Conservation (phyloP, 2,329 filamentous ascomycete species). For the Fusarium sp. region DNA sequence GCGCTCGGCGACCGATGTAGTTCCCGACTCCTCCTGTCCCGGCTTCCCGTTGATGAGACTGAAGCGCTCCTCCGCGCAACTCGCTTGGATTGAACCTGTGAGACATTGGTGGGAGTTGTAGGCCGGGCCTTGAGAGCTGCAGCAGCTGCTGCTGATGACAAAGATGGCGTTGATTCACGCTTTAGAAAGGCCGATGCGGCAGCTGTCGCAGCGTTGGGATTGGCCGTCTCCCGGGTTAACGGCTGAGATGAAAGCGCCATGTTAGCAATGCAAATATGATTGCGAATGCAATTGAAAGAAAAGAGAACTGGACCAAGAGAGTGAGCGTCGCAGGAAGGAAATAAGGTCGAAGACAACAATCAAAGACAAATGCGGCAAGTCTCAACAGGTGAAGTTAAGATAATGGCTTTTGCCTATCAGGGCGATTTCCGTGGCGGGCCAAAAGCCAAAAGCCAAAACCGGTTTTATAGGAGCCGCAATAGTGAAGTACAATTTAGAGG, state of each 20-base stretch:
- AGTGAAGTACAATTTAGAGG: not conserved
- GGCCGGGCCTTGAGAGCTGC: slow-evolving; percentile 84
- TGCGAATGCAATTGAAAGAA: slow-evolving; percentile 1
- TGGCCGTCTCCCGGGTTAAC: slow-evolving; percentile 72
- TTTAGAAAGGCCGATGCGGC: slow-evolving; percentile 85
- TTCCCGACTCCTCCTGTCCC: slow-evolving; percentile 56
- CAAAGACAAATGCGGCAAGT: slow-evolving; percentile 14
- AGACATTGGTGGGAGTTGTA: slow-evolving; percentile 81
- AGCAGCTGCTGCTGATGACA: slow-evolving; percentile 89
- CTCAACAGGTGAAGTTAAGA: not conserved
- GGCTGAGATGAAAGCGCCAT: slow-evolving; percentile 61
- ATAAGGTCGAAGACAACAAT: slow-evolving; percentile 2
- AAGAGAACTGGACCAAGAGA: not conserved
- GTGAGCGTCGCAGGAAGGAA: not conserved
- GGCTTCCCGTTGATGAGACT: slow-evolving; percentile 73
- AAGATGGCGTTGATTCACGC: slow-evolving; percentile 70
- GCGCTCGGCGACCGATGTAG: slow-evolving; percentile 77
- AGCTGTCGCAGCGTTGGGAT: slow-evolving; percentile 81
- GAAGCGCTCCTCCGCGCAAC: slow-evolving; percentile 80
- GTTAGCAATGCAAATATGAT: slow-evolving; percentile 38
- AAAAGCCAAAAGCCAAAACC: slow-evolving; percentile 42
- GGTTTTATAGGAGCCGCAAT: slow-evolving; percentile 29
- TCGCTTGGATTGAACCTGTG: slow-evolving; percentile 88
- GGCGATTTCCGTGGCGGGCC: slow-evolving; percentile 27
- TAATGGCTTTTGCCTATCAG: slow-evolving; percentile 14